These are phyloP conservation scores for Suillus sp. DNA, from an alignment of 768 basidiomycete genomes.

Conservation along the genomic window DNA sequence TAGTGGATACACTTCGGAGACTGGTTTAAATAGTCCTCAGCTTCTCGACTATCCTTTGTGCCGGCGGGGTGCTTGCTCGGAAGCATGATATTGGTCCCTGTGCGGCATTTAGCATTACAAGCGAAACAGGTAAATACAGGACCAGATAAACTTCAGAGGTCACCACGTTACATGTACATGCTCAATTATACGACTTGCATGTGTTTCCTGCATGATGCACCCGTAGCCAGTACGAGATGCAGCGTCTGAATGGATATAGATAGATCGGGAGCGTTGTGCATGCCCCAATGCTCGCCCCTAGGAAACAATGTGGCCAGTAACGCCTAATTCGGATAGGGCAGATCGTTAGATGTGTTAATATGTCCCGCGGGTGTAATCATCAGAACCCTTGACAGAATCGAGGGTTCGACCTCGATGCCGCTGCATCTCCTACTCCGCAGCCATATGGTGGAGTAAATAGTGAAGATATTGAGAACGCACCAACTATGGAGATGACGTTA, in stretches of 20 bases:
- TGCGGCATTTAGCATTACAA: too few relatives aligned
- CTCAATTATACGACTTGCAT: slow-evolving; percentile 89
- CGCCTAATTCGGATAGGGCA: slow-evolving; percentile 87
- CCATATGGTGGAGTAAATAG: slow-evolving; percentile 84
- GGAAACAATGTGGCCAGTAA: slow-evolving; percentile 85
- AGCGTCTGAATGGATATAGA: slow-evolving; percentile 90
- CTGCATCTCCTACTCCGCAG: slow-evolving; percentile 53
- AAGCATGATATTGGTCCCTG: too few relatives aligned
- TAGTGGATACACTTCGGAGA: too few relatives aligned
- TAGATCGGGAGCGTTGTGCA: slow-evolving; percentile 85
- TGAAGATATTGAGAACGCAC: slow-evolving; percentile 89
- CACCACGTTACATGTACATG: slow-evolving; percentile 97
- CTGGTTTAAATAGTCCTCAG: slow-evolving; percentile 45
- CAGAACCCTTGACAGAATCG: slow-evolving; percentile 61
- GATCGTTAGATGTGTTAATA: slow-evolving; percentile 79
- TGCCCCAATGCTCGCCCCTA: slow-evolving; percentile 95
- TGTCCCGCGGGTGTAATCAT: slow-evolving; percentile 56
- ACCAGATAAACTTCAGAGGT: slow-evolving; percentile 68
- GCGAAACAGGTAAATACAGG: too few relatives aligned
- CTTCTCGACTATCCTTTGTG: slow-evolving; percentile 93
- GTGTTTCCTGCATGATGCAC: slow-evolving; percentile 96
- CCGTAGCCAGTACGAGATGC: slow-evolving; percentile 94
- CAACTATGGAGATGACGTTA: slow-evolving; percentile 93
- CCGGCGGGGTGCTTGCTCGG: slow-evolving; percentile 59
- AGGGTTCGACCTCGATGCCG: slow-evolving; percentile 59